phyloP scores from a whole-genome alignment of 2,329 filamentous ascomycete species.

The Cercospora zeina region DNA sequence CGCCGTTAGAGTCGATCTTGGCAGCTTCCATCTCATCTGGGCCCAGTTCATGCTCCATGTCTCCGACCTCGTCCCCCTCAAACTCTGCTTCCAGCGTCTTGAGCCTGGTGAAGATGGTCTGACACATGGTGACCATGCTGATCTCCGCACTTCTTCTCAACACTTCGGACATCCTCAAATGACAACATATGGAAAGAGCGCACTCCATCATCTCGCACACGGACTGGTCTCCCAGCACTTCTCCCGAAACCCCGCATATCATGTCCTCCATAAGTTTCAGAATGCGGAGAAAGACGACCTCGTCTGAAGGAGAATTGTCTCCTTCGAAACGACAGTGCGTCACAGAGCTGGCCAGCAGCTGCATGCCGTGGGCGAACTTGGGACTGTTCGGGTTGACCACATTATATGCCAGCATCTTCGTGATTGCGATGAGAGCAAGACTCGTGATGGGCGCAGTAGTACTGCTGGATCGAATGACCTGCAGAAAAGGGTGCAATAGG shows the following conservation, averaged over 20 bases:
- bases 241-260: constrained; percentile 88
- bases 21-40: constrained; percentile 71
- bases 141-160: constrained; percentile 89
- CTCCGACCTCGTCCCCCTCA: constrained; percentile 58
- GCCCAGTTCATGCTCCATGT: constrained; percentile 62
- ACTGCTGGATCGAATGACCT: constrained; percentile 93
- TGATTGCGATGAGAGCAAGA: constrained; percentile 86
- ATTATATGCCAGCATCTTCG: constrained; percentile 94
- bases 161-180: constrained; percentile 85
- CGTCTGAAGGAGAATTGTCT: constrained; percentile 89
- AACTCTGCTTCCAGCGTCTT: constrained; percentile 78
- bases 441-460: constrained; percentile 96
- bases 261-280: constrained; percentile 98
- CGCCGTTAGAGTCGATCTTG: constrained; percentile 64
- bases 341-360: constrained; percentile 87
- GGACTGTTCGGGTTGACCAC: constrained; percentile 82
- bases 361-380: constrained; percentile 88
- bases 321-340: constrained; percentile 98
- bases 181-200: constrained; percentile 94
- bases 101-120: constrained; percentile 92
- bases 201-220: constrained; percentile 99
- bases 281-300: constrained; percentile 92
- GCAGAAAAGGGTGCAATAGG: constrained; percentile 87
- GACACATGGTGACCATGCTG: constrained; percentile 98
- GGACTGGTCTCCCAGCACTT: constrained; percentile 94